These are phyloP conservation scores for Puccinia polysora DNA, from an alignment of 1,284 basidiomycete genomes.

Conservation along the genomic window DNA sequence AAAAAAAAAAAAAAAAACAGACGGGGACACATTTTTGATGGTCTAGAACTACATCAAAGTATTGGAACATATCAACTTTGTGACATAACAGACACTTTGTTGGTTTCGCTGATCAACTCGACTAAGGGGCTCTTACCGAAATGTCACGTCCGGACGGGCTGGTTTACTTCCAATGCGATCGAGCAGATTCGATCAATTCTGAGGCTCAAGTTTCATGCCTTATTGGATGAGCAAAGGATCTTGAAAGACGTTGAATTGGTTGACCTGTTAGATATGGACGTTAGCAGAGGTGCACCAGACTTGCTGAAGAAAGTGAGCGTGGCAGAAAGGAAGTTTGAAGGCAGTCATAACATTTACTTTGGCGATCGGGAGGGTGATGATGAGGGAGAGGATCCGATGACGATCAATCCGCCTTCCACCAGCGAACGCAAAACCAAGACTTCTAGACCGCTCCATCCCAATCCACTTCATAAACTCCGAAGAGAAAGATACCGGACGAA, in stretches of 20 bases:
- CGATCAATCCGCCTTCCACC: background rate
- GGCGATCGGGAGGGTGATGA: background rate
- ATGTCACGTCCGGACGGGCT: slow-evolving; percentile 70
- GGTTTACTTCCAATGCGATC: slow-evolving; percentile 70
- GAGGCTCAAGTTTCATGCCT: slow-evolving; percentile 76
- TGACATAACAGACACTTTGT: slow-evolving; percentile 79
- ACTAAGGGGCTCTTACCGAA: slow-evolving; percentile 41
- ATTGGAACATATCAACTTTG: slow-evolving; percentile 87
- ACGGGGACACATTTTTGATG: slow-evolving; percentile 82
- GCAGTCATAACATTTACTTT: background rate
- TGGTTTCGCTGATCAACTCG: slow-evolving; percentile 71
- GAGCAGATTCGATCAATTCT: slow-evolving; percentile 77
- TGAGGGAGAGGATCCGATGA: background rate
- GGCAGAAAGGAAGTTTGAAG: background rate
- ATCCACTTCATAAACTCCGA: background rate
- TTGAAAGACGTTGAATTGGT: slow-evolving; percentile 18
- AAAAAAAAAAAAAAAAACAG: background rate
- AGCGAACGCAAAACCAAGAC: background rate
- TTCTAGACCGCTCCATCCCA: background rate
- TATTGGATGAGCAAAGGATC: slow-evolving; percentile 59
- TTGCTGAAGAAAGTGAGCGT: slow-evolving; percentile 13
- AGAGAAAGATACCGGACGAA: background rate
- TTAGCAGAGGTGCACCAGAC: background rate
- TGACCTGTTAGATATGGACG: slow-evolving; percentile 28
- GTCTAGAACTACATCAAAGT: slow-evolving; percentile 68